These are phyloP conservation scores for Turnera subulata DNA, from an alignment of 345 rosid species.

Conservation along the genomic window DNA sequence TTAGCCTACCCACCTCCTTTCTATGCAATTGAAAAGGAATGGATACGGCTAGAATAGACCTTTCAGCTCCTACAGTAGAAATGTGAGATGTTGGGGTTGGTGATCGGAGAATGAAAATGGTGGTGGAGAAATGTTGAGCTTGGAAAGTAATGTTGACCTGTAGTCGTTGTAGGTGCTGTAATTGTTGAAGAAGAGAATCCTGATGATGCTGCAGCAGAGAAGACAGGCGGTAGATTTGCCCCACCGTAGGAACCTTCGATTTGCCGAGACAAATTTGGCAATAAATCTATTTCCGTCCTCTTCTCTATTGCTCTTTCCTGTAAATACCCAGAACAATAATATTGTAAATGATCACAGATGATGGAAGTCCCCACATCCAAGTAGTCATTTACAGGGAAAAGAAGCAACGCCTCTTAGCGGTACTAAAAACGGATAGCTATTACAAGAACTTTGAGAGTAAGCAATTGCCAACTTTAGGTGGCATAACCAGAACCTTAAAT, in stretches of 20 bases:
- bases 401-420: too few relatives aligned
- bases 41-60: not conserved
- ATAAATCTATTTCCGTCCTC: conserved; percentile 37
- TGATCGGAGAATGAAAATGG: conserved; percentile 10
- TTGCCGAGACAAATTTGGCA: conserved; percentile 34
- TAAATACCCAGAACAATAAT: not conserved
- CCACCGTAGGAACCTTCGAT: conserved; percentile 33
- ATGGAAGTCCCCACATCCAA: not conserved
- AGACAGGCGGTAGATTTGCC: conserved; percentile 32
- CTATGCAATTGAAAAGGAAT: not conserved
- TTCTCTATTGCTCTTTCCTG: conserved; percentile 63
- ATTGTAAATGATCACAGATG: not conserved
- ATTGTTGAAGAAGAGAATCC: conserved; percentile 70
- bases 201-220: conserved; percentile 95
- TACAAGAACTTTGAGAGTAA: too few relatives aligned
- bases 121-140: conserved; percentile 18
- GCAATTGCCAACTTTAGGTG: too few relatives aligned
- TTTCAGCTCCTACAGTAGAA: conserved; percentile 31
- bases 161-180: conserved; percentile 31
- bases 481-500: too few relatives aligned
- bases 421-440: too few relatives aligned
- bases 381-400: not conserved
- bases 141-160: conserved; percentile 23
- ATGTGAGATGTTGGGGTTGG: conserved; percentile 24
- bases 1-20: conserved; percentile 2